Percentiles rank a stretch among this genome's conserved stretches.
These are phyloP conservation scores for Oemleria cerasiformis DNA, from an alignment of 306 rosid genomes.

Conservation along the genomic window DNA sequence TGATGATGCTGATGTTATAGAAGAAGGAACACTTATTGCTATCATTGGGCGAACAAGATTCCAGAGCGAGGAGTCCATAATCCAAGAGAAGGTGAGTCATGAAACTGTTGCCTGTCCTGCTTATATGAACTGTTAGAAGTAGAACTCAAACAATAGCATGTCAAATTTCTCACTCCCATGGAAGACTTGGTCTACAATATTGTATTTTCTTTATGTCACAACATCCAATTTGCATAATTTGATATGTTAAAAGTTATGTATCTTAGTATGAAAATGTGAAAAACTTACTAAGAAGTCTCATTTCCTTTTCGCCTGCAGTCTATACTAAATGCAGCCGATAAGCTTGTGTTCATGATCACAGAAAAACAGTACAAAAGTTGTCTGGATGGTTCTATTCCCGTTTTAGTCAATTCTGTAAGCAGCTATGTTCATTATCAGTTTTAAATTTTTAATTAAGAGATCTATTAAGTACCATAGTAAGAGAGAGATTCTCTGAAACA, in stretches of 20 bases:
- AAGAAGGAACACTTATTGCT: conserved; percentile 72
- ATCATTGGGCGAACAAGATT: conserved; percentile 63
- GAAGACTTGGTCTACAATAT: neutral
- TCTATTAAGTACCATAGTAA: conserved; percentile 7
- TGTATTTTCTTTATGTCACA: neutral
- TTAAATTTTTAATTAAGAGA: neutral
- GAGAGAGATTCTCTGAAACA: conserved; percentile 12
- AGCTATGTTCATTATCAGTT: conserved; percentile 27
- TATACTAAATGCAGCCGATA: conserved; percentile 55
- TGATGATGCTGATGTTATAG: conserved; percentile 86
- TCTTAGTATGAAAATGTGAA: conserved; percentile 1
- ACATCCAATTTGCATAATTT: neutral
- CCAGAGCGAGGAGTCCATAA: conserved; percentile 63
- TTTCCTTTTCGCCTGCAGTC: conserved; percentile 41
- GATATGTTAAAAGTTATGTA: neutral
- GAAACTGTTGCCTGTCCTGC: conserved; percentile 6
- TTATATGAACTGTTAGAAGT: neutral
- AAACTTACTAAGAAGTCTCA: neutral
- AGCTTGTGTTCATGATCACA: conserved; percentile 57
- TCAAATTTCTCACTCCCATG: neutral
- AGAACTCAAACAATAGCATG: neutral
- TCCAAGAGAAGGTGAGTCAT: conserved; percentile 65
- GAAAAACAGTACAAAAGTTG: conserved; percentile 73
- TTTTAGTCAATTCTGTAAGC: conserved; percentile 78
- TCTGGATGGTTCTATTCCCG: conserved; percentile 82